Evolutionary conservation across 1,284 basidiomycete genomes (phyloP), one percentile per base, ranked within the genome.

Genomic region (Cutaneotrichosporon sp.): DNA sequence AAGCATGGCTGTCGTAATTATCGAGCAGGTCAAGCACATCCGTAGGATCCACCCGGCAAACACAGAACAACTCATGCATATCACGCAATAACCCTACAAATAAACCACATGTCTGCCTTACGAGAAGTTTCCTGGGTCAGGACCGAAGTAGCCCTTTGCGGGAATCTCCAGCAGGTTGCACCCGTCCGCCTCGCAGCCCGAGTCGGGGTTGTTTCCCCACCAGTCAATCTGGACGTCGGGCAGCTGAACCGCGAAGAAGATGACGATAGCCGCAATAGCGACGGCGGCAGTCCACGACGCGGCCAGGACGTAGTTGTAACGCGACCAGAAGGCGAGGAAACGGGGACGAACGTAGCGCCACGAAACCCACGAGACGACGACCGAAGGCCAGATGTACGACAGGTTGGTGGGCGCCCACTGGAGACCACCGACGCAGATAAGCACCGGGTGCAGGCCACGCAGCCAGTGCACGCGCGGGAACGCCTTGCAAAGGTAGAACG

Each of bases 231-330:
- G 36, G n/a, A 44, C 42, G n/a, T 59, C 37, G 30, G 58, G 57
- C 12, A 64, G 49, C 26, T 55, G 26, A 17, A 60, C 44, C 26
- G 50, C 46, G 60, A 71, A 71, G 61, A 72, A 73, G 54, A 71
- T 70, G 52, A 70, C 46, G 18, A 73, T 44, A 33, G 61, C 60
- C 17, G 58, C 56, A 38, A 77, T 39, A 17, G 70, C 68, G 45
- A 74, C 71, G 23, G 73, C 75, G 33, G 68, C 64, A 8, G 74
- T 68, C 40, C 72, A 59, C 12, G 68, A 69, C 1, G 71, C 73
- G 17, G 68, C 67, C 35, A 72, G 44, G 35, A 74, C 65, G 56
- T 70, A 76, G 63, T 67, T 69, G 60, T 70, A 76, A 52, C 59
- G 56, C 21, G 59, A 46, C 74, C 74, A 76, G 65, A 70, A 72